phyloP scores from a whole-genome alignment of 1,284 basidiomycete genomes.

The Chiua sp. region DNA sequence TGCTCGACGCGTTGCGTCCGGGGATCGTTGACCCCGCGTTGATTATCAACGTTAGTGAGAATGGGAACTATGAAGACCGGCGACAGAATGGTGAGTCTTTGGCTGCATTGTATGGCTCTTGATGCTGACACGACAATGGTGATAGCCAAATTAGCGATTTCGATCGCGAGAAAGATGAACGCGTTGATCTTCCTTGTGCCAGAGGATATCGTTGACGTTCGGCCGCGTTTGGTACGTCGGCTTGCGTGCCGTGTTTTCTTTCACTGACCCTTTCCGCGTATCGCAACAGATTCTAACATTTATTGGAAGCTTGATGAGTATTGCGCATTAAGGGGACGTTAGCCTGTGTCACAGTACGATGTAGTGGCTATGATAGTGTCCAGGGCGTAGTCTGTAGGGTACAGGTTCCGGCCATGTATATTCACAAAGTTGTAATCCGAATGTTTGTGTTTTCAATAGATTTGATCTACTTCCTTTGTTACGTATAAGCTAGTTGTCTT shows the following conservation, averaged over 20 bases:
- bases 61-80: slow-evolving; percentile 87
- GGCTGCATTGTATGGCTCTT: not conserved
- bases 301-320: slow-evolving; percentile 71
- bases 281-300: slow-evolving; percentile 67
- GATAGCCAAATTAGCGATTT: slow-evolving; percentile 94
- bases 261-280: not conserved
- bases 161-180: slow-evolving; percentile 97
- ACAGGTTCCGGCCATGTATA: not conserved
- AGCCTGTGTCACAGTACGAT: not conserved
- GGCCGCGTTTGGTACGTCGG: slow-evolving; percentile 75
- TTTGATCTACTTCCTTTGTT: not conserved
- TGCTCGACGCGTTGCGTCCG: slow-evolving; percentile 90
- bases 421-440: slow-evolving; percentile 3
- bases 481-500: too few relatives aligned
- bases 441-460: not conserved
- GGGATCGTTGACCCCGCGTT: slow-evolving; percentile 95
- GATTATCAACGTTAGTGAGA: slow-evolving; percentile 67
- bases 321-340: slow-evolving; percentile 41
- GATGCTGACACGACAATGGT: not conserved
- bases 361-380: not conserved
- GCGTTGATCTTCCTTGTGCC: slow-evolving; percentile 98
- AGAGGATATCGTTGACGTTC: slow-evolving; percentile 93
- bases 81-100: slow-evolving; percentile 82
- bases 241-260: not conserved
- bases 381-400: not conserved